Conservation (phyloP, 805 yeast species). For the Candida morakotiae region DNA sequence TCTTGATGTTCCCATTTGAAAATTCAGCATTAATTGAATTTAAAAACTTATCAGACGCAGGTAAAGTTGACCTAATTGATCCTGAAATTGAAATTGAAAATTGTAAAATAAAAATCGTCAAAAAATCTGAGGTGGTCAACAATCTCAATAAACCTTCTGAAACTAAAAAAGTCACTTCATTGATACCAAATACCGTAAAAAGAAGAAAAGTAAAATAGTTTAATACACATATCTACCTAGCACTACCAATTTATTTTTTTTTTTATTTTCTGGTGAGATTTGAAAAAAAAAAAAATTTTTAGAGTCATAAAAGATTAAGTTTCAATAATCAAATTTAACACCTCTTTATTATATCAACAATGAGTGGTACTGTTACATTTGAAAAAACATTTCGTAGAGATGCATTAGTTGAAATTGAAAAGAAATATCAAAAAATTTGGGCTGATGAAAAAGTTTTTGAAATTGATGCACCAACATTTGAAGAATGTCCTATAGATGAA, state of each 20-base stretch:
- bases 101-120: not conserved
- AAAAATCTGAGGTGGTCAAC: not conserved
- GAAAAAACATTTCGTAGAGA: constrained; percentile 91
- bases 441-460: constrained; percentile 81
- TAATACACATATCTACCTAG: not conserved
- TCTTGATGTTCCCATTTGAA: constrained; percentile 43
- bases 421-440: constrained; percentile 86
- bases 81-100: constrained; percentile 1
- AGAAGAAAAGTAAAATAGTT: constrained; percentile 1
- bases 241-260: constrained; percentile 1
- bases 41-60: constrained; percentile 40
- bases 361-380: constrained; percentile 39
- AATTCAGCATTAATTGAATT: constrained; percentile 51
- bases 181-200: constrained; percentile 8
- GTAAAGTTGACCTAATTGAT: constrained; percentile 30
- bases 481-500: constrained; percentile 44
- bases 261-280: not conserved
- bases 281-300: constrained; percentile 2
- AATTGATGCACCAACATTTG: constrained; percentile 78
- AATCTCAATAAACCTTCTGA: not conserved
- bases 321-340: not conserved
- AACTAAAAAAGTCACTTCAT: not conserved
- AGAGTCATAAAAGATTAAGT: not conserved
- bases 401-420: constrained; percentile 82
- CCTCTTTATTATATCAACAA: constrained; percentile 10